phyloP scores from a whole-genome alignment of 2,329 filamentous ascomycete genomes.

The Alternaria gaisen region DNA sequence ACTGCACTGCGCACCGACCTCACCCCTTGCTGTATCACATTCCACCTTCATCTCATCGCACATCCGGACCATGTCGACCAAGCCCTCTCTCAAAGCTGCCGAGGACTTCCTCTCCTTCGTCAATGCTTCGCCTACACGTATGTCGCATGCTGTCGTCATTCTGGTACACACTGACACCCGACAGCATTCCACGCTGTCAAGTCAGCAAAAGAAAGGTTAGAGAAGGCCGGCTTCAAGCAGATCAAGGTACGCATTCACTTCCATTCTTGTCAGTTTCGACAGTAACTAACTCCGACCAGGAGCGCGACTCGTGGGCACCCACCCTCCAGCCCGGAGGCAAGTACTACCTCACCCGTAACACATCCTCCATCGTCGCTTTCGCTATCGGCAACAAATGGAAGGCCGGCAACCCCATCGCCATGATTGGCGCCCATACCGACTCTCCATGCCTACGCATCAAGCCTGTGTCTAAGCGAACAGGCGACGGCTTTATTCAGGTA shows the following conservation, averaged over 20 bases:
- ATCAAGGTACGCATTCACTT: constrained; percentile 63
- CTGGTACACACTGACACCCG: not conserved
- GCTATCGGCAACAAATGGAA: constrained; percentile 90
- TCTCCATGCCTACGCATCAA: constrained; percentile 92
- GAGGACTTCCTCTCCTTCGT: constrained; percentile 92
- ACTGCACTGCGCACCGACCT: constrained; percentile 23
- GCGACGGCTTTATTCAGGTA: constrained; percentile 88
- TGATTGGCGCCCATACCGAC: constrained; percentile 96
- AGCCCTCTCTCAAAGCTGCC: constrained; percentile 61
- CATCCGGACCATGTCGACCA: constrained; percentile 47
- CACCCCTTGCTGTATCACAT: constrained; percentile 18
- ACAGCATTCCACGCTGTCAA: constrained; percentile 93
- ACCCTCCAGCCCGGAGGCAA: constrained; percentile 85
- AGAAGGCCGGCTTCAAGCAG: constrained; percentile 83
- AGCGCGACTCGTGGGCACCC: constrained; percentile 87
- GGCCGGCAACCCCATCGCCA: constrained; percentile 87
- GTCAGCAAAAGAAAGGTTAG: constrained; percentile 77
- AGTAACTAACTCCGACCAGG: constrained; percentile 55
- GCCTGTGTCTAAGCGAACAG: constrained; percentile 88
- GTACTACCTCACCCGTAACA: constrained; percentile 95
- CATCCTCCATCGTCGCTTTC: constrained; percentile 90
- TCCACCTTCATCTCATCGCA: constrained; percentile 22
- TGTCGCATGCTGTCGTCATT: constrained; percentile 39
- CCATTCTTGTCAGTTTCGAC: too few species aligned
- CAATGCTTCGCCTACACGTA: constrained; percentile 93